phyloP scores from a whole-genome alignment of 192 early-diverging fungal genomes.

The Gryganskiella cystojenkinii region DNA sequence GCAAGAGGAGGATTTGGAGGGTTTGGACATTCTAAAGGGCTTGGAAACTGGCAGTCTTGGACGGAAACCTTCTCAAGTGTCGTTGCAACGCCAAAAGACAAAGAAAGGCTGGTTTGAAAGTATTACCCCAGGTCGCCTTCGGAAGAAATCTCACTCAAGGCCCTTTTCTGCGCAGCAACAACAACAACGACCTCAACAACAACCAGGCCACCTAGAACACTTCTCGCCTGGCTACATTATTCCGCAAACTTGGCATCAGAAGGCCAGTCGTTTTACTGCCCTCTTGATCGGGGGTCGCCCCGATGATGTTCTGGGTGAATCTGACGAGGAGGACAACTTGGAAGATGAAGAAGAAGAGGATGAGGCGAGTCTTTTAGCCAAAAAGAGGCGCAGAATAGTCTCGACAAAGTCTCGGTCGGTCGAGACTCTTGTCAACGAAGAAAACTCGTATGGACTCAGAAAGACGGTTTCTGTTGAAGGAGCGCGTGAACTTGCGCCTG shows the following conservation, averaged over 20 bases:
- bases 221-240: constrained; percentile 44
- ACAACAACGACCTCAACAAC: background rate
- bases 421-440: too few species aligned
- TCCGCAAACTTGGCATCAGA: constrained; percentile 49
- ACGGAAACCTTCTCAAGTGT: constrained; percentile 5
- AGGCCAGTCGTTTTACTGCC: constrained; percentile 36
- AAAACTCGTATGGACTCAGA: too few species aligned
- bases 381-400: constrained; percentile 2
- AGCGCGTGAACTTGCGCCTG: too few species aligned
- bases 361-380: background rate
- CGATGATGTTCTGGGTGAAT: constrained; percentile 43
- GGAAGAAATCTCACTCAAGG: constrained; percentile 6
- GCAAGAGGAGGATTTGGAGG: background rate
- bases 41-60: background rate
- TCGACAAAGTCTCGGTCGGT: too few species aligned
- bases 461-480: too few species aligned
- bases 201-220: background rate
- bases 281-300: constrained; percentile 39
- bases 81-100: constrained; percentile 6
- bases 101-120: constrained; percentile 49
- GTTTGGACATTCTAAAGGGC: background rate
- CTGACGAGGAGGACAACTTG: constrained; percentile 46
- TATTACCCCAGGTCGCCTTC: constrained; percentile 35
- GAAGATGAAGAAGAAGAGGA: constrained; percentile 10
- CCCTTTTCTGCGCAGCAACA: background rate